Percentiles rank a stretch among this genome's conserved stretches.
phyloP scores from a whole-genome alignment of 2,329 filamentous ascomycete genomes.

The Fusarium fujikuroi region DNA sequence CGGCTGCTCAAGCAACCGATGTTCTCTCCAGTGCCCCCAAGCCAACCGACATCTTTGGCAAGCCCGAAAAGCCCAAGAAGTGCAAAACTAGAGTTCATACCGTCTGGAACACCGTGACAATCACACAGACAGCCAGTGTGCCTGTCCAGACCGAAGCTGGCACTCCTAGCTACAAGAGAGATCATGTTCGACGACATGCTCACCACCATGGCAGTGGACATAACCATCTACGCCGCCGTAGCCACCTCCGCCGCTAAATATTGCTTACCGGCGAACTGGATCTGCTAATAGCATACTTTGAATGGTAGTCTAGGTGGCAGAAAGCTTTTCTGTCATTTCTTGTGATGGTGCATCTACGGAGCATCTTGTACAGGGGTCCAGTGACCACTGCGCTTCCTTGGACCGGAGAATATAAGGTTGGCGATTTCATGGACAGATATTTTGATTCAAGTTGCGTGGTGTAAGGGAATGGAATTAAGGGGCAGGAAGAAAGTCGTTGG shows the following conservation, averaged over 20 bases:
- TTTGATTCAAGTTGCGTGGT: constrained; percentile 15
- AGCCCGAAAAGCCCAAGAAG: constrained; percentile 36
- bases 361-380: constrained; percentile 22
- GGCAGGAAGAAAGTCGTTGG: constrained; percentile 30
- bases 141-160: constrained; percentile 27
- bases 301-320: not conserved
- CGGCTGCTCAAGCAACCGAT: constrained; percentile 22
- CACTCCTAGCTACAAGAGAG: constrained; percentile 39
- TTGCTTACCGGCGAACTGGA: not conserved
- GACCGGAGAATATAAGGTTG: constrained; percentile 26
- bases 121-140: constrained; percentile 49
- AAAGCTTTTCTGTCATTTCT: constrained; percentile 19
- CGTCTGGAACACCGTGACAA: constrained; percentile 59
- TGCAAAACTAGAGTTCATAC: constrained; percentile 50
- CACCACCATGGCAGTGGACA: constrained; percentile 49
- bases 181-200: constrained; percentile 48
- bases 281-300: constrained; percentile 24
- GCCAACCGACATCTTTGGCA: constrained; percentile 30
- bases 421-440: constrained; percentile 27
- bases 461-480: constrained; percentile 16
- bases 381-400: constrained; percentile 5
- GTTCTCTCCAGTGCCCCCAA: constrained; percentile 21
- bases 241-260: constrained; percentile 44
- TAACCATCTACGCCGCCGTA: constrained; percentile 41
- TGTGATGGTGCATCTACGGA: constrained; percentile 14